Evolutionary conservation across 805 yeast genomes (phyloP), one percentile per base, ranked within the genome.

Genomic region (Diddensiella santjacobensis): DNA sequence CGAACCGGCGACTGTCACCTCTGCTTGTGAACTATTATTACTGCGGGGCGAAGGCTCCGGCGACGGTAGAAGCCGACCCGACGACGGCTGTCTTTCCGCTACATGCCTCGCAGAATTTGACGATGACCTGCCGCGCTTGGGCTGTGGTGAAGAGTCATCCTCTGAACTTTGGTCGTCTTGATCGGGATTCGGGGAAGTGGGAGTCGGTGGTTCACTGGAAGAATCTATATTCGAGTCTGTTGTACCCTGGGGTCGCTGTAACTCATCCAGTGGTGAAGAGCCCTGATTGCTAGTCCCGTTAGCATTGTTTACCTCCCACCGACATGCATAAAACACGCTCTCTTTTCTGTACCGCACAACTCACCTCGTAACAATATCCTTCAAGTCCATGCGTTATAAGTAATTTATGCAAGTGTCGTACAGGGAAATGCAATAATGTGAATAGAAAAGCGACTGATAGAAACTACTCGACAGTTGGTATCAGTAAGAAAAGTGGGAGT

Each of bases 341-440:
- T n/a, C n/a, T n/a, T n/a, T n/a, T n/a, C n/a, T n/a, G n/a, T n/a
- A n/a, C n/a, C 31, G 13, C 31, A 22, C 13, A 38, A 8, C 41
- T 18, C 19, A 38, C 24, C 22, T 20, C 24, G 41, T 29, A 19
- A 53, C 57, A 23, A 53, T 51, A 31, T 53, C 57, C 37, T 53
- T 53, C 33, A 53, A 40, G 36, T 53, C 57, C 57, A 53, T 53
- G 24, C 26, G n/a, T n/a, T n/a, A n/a, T n/a, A n/a, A n/a, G n/a
- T n/a, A n/a, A n/a, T n/a, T n/a, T n/a, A n/a, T n/a, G n/a, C n/a
- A n/a, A n/a, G n/a, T 19, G 17, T 19, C 31, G 11, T 11, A 3
- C 15, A 18, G 26, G 23, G 20, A 24, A 19, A 40, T 13, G 20
- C 15, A 11, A 45, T 11, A 45, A 42, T 19, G n/a, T 4, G 41